Evolutionary conservation across 2,329 filamentous ascomycete species (phyloP).

Genomic region (Tricladium varicosporioides): DNA sequence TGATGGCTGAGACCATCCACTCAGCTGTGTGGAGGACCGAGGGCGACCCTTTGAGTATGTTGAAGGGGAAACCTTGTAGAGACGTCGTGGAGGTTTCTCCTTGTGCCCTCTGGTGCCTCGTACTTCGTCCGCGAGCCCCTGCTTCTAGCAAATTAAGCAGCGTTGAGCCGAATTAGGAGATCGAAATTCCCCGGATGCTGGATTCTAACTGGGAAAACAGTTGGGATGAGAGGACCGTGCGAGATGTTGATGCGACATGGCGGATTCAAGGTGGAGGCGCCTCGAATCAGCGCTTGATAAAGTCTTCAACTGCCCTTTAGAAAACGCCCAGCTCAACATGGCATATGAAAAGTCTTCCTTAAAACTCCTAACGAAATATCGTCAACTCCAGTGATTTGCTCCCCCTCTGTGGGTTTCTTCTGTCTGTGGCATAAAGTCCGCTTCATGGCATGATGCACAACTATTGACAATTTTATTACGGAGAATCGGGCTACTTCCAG

Average conservation of each 20-base stretch:
- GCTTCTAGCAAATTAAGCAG: neutral
- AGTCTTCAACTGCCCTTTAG: too few relatives aligned
- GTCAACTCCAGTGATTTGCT: neutral
- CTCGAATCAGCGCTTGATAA: neutral
- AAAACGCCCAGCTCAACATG: too few relatives aligned
- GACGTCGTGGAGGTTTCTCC: too few relatives aligned
- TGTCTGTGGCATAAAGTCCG: neutral
- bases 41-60: too few relatives aligned
- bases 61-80: too few relatives aligned
- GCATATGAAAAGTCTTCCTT: too few relatives aligned
- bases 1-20: too few relatives aligned
- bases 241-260: neutral
- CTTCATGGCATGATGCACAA: neutral
- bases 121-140: neutral
- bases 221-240: neutral
- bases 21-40: too few relatives aligned
- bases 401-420: neutral
- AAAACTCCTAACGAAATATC: too few relatives aligned
- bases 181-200: neutral
- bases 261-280: too few relatives aligned
- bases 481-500: neutral
- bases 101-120: too few relatives aligned
- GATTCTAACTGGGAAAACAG: neutral
- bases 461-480: neutral
- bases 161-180: neutral